Base-by-base conservation (phyloP, 164 flowering plant species). In the Magnolia changhungtana region DNA sequence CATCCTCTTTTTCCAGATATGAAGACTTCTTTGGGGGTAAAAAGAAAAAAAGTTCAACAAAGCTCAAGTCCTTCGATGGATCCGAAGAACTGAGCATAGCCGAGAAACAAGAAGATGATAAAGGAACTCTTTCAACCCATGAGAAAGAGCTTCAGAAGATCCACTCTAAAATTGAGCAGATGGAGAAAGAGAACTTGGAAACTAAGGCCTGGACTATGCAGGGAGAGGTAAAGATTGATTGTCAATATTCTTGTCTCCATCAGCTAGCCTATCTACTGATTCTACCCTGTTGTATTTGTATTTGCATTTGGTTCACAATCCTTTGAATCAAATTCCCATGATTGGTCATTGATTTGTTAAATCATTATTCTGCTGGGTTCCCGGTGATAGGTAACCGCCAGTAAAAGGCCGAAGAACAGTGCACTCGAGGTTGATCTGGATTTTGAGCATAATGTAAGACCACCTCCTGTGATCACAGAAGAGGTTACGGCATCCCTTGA, bases 381-480 rank as follows among this genome's bases (percentile, higher is more conserved):
- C 45, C 81, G 29, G 23, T 59, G 58, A 72, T 77, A 96, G 99
- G 91, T 94, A 50, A 89, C 93, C 79, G 99, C 99, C 74, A 74
- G 83, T 7, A 88, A 86, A 81, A 89, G 99, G 81, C 95, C 96
- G 31, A 87, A 84, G 82, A 92, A 96, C 71, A 96, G 98, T 90
- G 97, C 96, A n/a, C 80, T 94, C 59, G 98, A 90, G 84, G 97
- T 88, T 78, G 96, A 90, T 85, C 86, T 96, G 18, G 97, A 96
- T 82, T 96, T 90, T 84, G 97, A 94, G 82, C 97, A 90, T 82
- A 96, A 92, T 88, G 89, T 85, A 63, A 90, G 91, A 78, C 98
- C 98, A 75, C 86, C 92, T 27, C 99, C 98, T 74, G 91, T 90
- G 66, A 91, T 91, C 67, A 92, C 98, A 0, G 98, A 92, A 76